Evolutionary conservation across 495 filamentous ascomycete genomes (phyloP).

Genomic region (Bacidia gigantensis): DNA sequence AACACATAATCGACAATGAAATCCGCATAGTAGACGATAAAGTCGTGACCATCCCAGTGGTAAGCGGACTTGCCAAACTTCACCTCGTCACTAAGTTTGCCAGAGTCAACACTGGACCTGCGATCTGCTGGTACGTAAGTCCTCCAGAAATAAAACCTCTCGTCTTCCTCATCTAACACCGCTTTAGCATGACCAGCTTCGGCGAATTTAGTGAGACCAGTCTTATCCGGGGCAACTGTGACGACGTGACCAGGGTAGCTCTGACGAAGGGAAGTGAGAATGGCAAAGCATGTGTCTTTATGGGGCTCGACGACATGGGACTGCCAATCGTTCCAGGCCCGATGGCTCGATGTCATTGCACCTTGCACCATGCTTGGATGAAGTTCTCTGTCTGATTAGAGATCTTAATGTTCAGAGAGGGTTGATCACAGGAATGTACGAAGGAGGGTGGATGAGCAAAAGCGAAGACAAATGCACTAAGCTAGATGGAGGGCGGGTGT

Average conservation of each 20-base stretch:
- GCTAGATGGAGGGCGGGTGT: no score
- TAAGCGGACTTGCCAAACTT: slow-evolving; percentile 29
- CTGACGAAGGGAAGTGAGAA: slow-evolving; percentile 14
- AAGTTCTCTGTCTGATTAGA: no score
- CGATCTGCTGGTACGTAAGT: slow-evolving; percentile 7
- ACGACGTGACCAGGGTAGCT: slow-evolving; percentile 10
- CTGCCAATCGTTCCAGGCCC: slow-evolving; percentile 7
- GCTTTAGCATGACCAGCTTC: slow-evolving; percentile 25
- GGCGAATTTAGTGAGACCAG: slow-evolving; percentile 25
- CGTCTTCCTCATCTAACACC: slow-evolving; percentile 24
- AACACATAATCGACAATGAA: slow-evolving; percentile 11
- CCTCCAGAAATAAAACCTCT: slow-evolving; percentile 18
- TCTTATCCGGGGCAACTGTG: slow-evolving; percentile 22
- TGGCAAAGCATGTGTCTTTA: slow-evolving; percentile 1
- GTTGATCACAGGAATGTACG: no score
- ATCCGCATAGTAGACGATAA: slow-evolving; percentile 25
- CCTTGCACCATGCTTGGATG: slow-evolving; percentile 4
- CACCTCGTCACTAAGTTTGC: slow-evolving; percentile 20
- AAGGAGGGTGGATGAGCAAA: no score
- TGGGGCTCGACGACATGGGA: slow-evolving; percentile 3
- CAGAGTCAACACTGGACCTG: slow-evolving; percentile 9
- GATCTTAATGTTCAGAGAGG: slow-evolving; percentile 49
- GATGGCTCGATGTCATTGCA: neutral
- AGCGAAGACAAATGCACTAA: no score
- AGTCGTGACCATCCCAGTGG: slow-evolving; percentile 24